Evolutionary conservation across 164 flowering plant species (phyloP), one percentile per base, ranked within the genome.

Genomic region (Umbilicus rupestris): DNA sequence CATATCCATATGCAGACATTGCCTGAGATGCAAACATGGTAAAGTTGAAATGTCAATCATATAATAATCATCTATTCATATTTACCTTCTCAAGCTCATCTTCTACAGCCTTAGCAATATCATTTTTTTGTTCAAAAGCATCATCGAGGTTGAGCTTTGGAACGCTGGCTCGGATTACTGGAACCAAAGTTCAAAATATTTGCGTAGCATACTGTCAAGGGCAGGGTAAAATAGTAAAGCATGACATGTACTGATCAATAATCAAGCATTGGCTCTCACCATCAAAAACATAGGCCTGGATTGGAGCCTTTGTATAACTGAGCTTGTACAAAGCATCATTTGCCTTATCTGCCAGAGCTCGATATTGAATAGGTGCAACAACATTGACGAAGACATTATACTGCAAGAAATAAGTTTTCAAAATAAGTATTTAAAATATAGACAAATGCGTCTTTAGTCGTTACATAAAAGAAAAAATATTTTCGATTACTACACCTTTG

Each of bases 1-100:
- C 55, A 47, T 47, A 47, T 7, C 55, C 55, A 47, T 47, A 47
- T n/a, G 55, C 26, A 47, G 55, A 47, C 55, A 47, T 47, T n/a
- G 55, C 55, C 55, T 47, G 26, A 47, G 24, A 47, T 47, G 26
- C 24, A 47, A 45, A 45, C 49, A 14, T 45, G 49, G 49, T 45
- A 41, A 41, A 15, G 44, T 41, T 10, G 44, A 41, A 41, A 41
- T 17, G 17, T 16, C n/a, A 45, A 17, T 17, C 14, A 10, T 45
- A 14, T 14, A 14, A n/a, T n/a, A n/a, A n/a, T n/a, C n/a, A n/a
- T n/a, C n/a, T n/a, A n/a, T n/a, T n/a, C n/a, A n/a, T 37, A 37
- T 37, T 37, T 37, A 45, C 49, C 49, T 45, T 45, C n/a, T 45
- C 49, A 45, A 45, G 49, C 49, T 45, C 49, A 14, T 45, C 49